Evolutionary conservation across 805 yeast species (phyloP), one percentile per base, ranked within the genome.

Genomic region (Saccharomyces paradoxus): DNA sequence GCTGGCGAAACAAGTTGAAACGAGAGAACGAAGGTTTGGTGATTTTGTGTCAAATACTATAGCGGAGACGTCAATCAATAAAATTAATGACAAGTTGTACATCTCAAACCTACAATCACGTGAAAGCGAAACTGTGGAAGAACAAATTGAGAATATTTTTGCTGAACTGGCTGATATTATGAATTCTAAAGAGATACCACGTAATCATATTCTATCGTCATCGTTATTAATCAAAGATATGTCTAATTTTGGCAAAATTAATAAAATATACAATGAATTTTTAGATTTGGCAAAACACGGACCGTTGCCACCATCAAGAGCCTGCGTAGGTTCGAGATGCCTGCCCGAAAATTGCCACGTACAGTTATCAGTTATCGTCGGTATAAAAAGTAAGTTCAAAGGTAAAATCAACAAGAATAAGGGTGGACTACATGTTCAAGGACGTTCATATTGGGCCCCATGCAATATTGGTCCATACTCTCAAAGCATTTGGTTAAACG

Each of bases 391-490:
- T 5, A 37, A 29, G 4, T 21, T 48, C 1, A 29, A 17, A 1
- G 41, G 56, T 22, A 49, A 41, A 1, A 21, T 61, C 9, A 57
- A 58, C 66, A 32, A 48, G 28, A 60, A 59, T 10, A 86, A 86
- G 60, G 72, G 71, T 30, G 97, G 98, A 0, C 73, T 92, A 14
- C 98, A 94, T 64, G 89, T 94, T 8, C 92, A 94, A 62, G 90
- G 97, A 1, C 77, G 91, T 56, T 90, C 97, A 46, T 91, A 87
- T 67, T 94, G 99, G 99, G 98, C 97, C 0, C 99, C 99, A 0
- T 92, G 96, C 41, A 94, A 94, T 61, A 94, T 94, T 49, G 99
- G 99, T 0, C 99, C 99, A 0, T 94, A 94, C 66, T 92, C 99
- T 0, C 99, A 94, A 69, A 80, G 91, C 0, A 81, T 83, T 10